Evolutionary conservation across 2,329 filamentous ascomycete species (phyloP), one percentile per base, ranked within the genome.

Genomic region (Calycina herbarum): DNA sequence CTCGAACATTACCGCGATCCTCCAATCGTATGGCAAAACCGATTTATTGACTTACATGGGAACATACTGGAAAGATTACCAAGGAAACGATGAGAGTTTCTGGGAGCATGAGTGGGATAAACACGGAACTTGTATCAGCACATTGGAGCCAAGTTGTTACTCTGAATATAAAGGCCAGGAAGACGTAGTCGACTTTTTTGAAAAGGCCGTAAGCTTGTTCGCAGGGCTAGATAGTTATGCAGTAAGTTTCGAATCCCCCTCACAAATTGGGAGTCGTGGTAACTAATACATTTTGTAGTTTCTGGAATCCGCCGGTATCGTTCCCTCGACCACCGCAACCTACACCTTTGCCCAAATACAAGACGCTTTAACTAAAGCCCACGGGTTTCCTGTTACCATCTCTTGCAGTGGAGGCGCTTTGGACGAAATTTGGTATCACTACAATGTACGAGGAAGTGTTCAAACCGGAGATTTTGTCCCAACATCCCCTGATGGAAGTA

Each of bases 41-140:
- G 83, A 85, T 38, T 81, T 89, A 0, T 79, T 93, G 1, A 77
- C 79, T 1, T 90, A 87, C 74, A 93, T 62, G 61, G 77, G 83
- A 63, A 84, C 79, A 2, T 90, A 88, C 78, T 92, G 89, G 90
- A 88, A 90, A 76, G 86, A 88, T 74, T 85, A 87, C 77, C 75
- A 83, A 60, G 88, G 87, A 64, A 78, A 86, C 1, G 61, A 61
- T n/a, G 84, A 89, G 71, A 78, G 78, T 11, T 86, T 93, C 70
- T 93, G 90, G 90, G 80, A 89, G 74, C 89, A 92, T 76, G 90
- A 93, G 77, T 93, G 87, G 86, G 80, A 81, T 69, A 93, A 91
- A 76, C 90, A 93, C 75, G 91, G 90, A 64, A 84, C 82, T n/a
- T 92, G 90, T 78, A 85, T 92, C 69, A 86, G 82, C 71, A 93